Conservation (phyloP, 257 asterid genomes). For the Echites panduratus region DNA sequence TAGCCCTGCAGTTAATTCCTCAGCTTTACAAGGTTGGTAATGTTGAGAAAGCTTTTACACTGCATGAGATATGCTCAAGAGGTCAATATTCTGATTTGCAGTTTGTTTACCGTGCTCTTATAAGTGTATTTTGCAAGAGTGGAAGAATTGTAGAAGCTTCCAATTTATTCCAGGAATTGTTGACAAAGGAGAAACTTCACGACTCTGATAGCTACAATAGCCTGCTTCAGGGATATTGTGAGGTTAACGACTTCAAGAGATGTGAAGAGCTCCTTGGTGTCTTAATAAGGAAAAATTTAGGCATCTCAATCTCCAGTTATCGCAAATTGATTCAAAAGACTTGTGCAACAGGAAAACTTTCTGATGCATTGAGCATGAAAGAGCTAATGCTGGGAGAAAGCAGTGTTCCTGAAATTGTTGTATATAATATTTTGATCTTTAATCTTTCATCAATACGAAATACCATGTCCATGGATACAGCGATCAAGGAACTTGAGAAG, state of each 20-base stretch:
- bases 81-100: conserved; percentile 31
- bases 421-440: conserved; percentile 52
- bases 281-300: conserved; percentile 42
- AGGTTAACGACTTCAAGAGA: conserved; percentile 32
- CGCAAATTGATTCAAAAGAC: conserved; percentile 37
- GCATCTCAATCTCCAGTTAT: conserved; percentile 48
- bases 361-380: conserved; percentile 44
- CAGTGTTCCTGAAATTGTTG: conserved; percentile 31
- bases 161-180: conserved; percentile 35
- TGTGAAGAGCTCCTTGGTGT: conserved; percentile 42
- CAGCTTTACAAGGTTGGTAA: conserved; percentile 41
- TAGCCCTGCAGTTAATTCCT: conserved; percentile 38
- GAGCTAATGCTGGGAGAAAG: conserved; percentile 40
- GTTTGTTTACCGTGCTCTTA: conserved; percentile 34
- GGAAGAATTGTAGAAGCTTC: conserved; percentile 46
- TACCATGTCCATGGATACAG: conserved; percentile 24
- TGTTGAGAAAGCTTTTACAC: conserved; percentile 40
- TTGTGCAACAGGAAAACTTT: conserved; percentile 36
- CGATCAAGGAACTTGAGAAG: conserved; percentile 31
- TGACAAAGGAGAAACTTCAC: conserved; percentile 22
- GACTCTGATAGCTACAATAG: conserved; percentile 33
- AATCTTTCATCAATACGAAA: conserved; percentile 35
- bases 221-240: conserved; percentile 44
- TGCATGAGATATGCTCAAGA: conserved; percentile 40
- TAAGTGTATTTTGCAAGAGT: conserved; percentile 43